These are phyloP conservation scores for Lycium ferocissimum DNA, from an alignment of 257 asterid genomes.

Conservation along the genomic window DNA sequence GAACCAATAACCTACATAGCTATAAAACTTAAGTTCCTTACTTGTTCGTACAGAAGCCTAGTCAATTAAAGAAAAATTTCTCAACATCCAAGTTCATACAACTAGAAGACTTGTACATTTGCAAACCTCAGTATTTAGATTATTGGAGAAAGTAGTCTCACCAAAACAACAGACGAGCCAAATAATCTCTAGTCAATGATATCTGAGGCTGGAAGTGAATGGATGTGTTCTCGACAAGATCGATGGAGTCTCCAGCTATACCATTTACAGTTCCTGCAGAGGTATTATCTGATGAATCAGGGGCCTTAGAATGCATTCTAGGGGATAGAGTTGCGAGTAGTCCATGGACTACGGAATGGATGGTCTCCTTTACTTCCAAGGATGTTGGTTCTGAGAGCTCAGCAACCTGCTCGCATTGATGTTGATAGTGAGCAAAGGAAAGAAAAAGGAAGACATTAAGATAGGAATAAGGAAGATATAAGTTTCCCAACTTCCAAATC, in stretches of 20 bases:
- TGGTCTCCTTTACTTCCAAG: slow-evolving; percentile 69
- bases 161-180: slow-evolving; percentile 93
- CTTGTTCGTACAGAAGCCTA: neutral
- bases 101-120: neutral
- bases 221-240: slow-evolving; percentile 82
- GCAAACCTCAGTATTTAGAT: slow-evolving; percentile 1
- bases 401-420: slow-evolving; percentile 62
- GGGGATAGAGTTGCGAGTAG: slow-evolving; percentile 97
- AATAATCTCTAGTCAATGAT: slow-evolving; percentile 85
- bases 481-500: slow-evolving; percentile 14
- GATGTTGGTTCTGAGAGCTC: slow-evolving; percentile 95
- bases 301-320: slow-evolving; percentile 84
- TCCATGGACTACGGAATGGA: slow-evolving; percentile 91
- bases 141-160: slow-evolving; percentile 36
- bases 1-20: neutral
- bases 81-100: neutral
- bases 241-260: slow-evolving; percentile 68
- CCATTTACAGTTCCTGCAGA: slow-evolving; percentile 50
- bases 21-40: neutral
- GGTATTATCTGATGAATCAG: slow-evolving; percentile 57
- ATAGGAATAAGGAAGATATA: neutral
- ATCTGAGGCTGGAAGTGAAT: slow-evolving; percentile 87
- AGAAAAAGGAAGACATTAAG: neutral
- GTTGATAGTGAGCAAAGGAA: neutral
- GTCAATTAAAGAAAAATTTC: neutral